Base-by-base conservation (phyloP, 148 eudicot species). In the Amaranthus cruentus region DNA sequence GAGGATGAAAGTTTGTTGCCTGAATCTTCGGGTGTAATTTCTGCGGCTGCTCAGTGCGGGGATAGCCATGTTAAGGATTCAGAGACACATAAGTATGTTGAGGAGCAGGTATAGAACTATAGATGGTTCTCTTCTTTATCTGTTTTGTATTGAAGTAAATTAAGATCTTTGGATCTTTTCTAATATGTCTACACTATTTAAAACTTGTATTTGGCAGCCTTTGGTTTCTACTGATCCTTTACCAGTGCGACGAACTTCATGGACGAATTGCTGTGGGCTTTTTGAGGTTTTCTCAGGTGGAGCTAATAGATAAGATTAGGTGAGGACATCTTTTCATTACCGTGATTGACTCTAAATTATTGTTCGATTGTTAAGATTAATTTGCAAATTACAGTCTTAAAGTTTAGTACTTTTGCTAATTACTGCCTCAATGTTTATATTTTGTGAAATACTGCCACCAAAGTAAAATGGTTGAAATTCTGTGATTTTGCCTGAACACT, bases 181-280 rank as follows among this genome's bases (percentile, higher is more conserved):
- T 62, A 63, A 28, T 59, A 62, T 55, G 38, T 28, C 38, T 70
- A 59, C 66, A 52, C 61, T 76, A 50, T 76, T 18, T 18, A 9
- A 67, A 46, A 74, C 42, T 4, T 74, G 49, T 51, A 68, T 70
- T 62, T 74, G 82, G 84, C 88, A 90, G 96, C 87, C 85, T 60
- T 75, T 80, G 78, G 66, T 77, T 62, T 85, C 72, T 75, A 74
- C 83, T 9, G 70, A 81, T 75, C 81, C 84, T 21, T 75, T 15
- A 61, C 84, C 90, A 46, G 86, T 76, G 62, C 87, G 82, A 82
- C 84, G 79, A 75, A 82, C 95, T 54, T 89, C 92, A 7, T 80
- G 78, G 88, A 83, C 68, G 83, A 70, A 83, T 80, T 93, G 98
- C 75, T 93, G 98, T 83, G 97, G 98, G 76, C 73, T 93, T 61